A percentile compares a stretch with the other conserved stretches of the same genome.
Conservation (phyloP, 1,284 basidiomycete species). For the Leccinum huronense region DNA sequence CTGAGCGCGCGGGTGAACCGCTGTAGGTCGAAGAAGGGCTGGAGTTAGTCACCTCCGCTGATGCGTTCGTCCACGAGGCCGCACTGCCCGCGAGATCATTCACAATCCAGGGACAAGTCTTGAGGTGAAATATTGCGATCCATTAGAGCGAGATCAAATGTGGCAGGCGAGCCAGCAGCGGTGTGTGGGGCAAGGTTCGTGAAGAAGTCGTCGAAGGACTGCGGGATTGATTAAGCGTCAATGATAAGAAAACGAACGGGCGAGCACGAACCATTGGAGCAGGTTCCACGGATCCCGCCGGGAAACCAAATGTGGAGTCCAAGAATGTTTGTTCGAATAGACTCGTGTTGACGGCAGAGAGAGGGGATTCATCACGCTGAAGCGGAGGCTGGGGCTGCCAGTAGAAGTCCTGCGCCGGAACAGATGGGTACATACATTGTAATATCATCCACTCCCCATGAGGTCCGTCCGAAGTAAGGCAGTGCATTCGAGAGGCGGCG, state of each 20-base stretch:
- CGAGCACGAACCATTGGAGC: conserved; percentile 24
- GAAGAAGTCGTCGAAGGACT: conserved; percentile 30
- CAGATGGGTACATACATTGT: conserved; percentile 10
- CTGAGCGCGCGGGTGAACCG: conserved; percentile 45
- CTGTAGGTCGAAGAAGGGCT: conserved; percentile 45
- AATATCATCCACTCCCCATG: conserved; percentile 30
- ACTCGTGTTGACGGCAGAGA: conserved; percentile 51
- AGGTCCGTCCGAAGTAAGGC: conserved; percentile 27
- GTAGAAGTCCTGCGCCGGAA: conserved; percentile 13
- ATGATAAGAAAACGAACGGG: neutral
- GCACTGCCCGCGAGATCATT: conserved; percentile 9
- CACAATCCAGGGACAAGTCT: conserved; percentile 15
- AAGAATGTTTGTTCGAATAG: conserved; percentile 50
- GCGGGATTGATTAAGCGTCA: neutral
- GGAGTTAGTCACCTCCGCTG: conserved; percentile 29
- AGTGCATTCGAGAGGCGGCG: conserved; percentile 34
- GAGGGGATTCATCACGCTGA: conserved; percentile 44
- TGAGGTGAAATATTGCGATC: conserved; percentile 27
- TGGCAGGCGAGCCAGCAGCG: conserved; percentile 16
- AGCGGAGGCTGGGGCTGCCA: conserved; percentile 26
- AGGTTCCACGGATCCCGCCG: conserved; percentile 20
- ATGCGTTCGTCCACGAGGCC: conserved; percentile 12
- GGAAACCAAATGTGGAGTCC: conserved; percentile 30
- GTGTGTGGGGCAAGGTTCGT: conserved; percentile 20
- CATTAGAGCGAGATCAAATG: conserved; percentile 32